Evolutionary conservation across 768 basidiomycete genomes (phyloP), one percentile per base, ranked within the genome.

Genomic region (Hydnomerulius pinastri): DNA sequence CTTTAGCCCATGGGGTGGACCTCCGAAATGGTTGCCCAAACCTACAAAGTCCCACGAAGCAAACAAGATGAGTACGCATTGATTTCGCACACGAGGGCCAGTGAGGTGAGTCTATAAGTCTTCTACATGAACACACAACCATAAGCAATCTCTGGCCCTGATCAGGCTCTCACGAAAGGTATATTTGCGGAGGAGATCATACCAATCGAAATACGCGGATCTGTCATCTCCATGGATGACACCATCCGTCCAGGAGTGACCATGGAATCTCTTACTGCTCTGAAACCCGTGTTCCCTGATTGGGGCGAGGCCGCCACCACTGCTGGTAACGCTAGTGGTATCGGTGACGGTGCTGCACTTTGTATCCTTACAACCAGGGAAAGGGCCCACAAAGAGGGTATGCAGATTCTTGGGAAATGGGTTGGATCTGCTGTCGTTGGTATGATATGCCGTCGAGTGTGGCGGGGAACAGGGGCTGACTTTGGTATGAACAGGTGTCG

Each of bases 1-100:
- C 28, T 20, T 12, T 53, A 92, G 87, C 87, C 90, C 10, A 94
- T 94, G 93, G 93, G 93, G 43, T 99, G 92, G 92, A 94, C 92
- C 1, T 90, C 90, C 4, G 92, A 94, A 68, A 85, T 90, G 83
- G 90, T 93, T 18, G 90, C 92, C n/a, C 68, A 85, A 60, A 73
- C 79, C 7, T 94, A 84, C 71, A 77, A 83, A n/a, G 69, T 94
- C 50, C 76, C 90, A 4, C 85, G 95, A 29, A 72, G 83, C 62
- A 85, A 78, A 58, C 95, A 98, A 69, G 96, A 98, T 66, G 79
- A 90, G 48, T 95, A 91, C 64, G 95, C 95, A 0, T 77, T 91
- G 45, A 82, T 90, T 45, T 95, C 92, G 7, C 94, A 95, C 67
- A 83, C 79, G 30, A 84, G 92, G 61, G 92, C 93, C 18, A 78